These are phyloP conservation scores for Trypanosoma vivax DNA, from an alignment of 208 protist species.

Conservation along the genomic window DNA sequence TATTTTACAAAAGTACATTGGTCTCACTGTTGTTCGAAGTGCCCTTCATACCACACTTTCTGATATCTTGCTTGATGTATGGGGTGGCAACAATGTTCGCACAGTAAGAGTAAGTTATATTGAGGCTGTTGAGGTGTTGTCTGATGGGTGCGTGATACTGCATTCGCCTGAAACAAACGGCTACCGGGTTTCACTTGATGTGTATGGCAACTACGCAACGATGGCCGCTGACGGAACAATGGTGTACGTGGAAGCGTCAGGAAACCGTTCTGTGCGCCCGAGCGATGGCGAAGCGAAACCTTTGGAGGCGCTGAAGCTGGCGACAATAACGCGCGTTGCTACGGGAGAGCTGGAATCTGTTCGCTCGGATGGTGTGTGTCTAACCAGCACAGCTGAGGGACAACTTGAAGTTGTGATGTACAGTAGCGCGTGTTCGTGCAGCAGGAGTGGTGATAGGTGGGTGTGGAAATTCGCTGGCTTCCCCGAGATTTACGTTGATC, in stretches of 20 bases:
- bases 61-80: constrained; percentile 33
- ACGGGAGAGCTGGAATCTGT: constrained; percentile 2
- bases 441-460: neutral
- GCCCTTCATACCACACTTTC: constrained; percentile 7
- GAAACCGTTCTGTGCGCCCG: constrained; percentile 8
- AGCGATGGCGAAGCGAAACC: neutral
- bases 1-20: constrained; percentile 4
- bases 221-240: constrained; percentile 4
- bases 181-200: constrained; percentile 37
- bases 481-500: constrained; percentile 2
- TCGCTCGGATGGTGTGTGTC: constrained; percentile 12
- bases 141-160: constrained; percentile 46
- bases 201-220: constrained; percentile 37
- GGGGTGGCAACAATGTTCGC: constrained; percentile 20
- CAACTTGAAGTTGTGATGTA: neutral
- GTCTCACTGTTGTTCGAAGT: constrained; percentile 7
- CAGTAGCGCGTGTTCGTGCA: constrained; percentile 4
- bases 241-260: constrained; percentile 11
- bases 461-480: constrained; percentile 13
- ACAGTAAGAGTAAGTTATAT: constrained; percentile 17
- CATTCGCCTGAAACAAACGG: constrained; percentile 21
- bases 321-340: neutral
- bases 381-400: neutral
- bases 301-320: constrained; percentile 6
- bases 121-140: constrained; percentile 20